Base-by-base conservation (phyloP, 768 basidiomycete genomes). In the Mycena albidolilacea region DNA sequence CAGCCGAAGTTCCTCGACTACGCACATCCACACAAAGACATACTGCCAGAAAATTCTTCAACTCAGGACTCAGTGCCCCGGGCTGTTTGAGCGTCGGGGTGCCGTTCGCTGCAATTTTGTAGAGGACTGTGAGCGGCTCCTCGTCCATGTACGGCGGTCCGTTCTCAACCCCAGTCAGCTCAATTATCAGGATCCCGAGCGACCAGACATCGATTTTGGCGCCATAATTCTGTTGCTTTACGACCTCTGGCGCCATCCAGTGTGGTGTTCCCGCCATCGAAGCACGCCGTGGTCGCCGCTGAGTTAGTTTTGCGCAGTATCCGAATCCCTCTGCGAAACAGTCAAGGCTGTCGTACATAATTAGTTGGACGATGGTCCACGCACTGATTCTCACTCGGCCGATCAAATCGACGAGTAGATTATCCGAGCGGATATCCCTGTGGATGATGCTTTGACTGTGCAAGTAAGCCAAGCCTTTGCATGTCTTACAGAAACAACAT, bases 161-260 rank as follows among this genome's bases (percentile, higher is more conserved):
- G 78, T 96, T 96, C 82, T 98, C 97, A 74, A 98, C 35, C 9
- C 48, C 19, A n/a, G 48, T 97, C 96, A 98, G 97, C 87, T 98
- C 96, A 72, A 98, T 97, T 6, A 96, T 96, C 96, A 98, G 97
- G 84, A 98, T 98, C 9, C 97, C 97, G 9, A 98, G 89, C 19
- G 95, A 96, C 97, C 97, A 97, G 62, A 98, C 96, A 77, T 97
- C 97, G 23, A 97, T 96, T 82, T 97, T 97, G 37, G 95, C 95
- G 55, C 96, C 97, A 78, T 97, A 97, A 81, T 97, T 95, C 83
- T 97, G 97, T 81, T 97, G 95, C 84, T 96, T 97, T 78, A 97
- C 97, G 66, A 98, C 96, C 81, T 98, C 97, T 19, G 97, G 97
- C 3, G 97, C 97, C 97, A 98, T 98, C 97, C 97, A 97, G 83